A percentile compares a stretch with the other conserved stretches of the same genome.
These are phyloP conservation scores for Microcera coccophila DNA, from an alignment of 2,329 filamentous ascomycete genomes.

Conservation along the genomic window DNA sequence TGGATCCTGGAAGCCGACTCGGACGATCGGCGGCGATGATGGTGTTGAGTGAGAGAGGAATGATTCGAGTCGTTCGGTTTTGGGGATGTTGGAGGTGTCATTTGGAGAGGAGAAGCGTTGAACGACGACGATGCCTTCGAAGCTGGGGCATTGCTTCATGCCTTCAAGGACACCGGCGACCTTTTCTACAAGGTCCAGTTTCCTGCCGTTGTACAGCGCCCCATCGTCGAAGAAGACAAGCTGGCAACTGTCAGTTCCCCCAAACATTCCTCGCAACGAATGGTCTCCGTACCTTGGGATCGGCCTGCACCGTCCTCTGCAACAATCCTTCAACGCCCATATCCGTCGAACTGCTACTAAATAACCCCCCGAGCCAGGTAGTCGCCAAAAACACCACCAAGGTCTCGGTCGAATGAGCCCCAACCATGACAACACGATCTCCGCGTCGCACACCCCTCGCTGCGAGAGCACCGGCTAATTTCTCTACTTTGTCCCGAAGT, in stretches of 20 bases:
- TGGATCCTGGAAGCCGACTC: slow-evolving; percentile 67
- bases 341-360: slow-evolving; percentile 74
- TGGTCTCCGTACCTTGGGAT: slow-evolving; percentile 53
- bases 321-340: slow-evolving; percentile 78
- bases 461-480: slow-evolving; percentile 63
- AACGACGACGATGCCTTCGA: slow-evolving; percentile 61
- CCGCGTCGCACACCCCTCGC: slow-evolving; percentile 63
- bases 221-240: slow-evolving; percentile 82
- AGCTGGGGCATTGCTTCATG: slow-evolving; percentile 57
- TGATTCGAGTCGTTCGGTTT: slow-evolving; percentile 40
- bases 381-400: slow-evolving; percentile 67
- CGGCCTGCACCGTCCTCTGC: slow-evolving; percentile 69
- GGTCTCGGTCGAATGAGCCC: slow-evolving; percentile 71
- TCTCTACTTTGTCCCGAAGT: slow-evolving; percentile 56
- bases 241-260: slow-evolving; percentile 22
- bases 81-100: slow-evolving; percentile 54
- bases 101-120: slow-evolving; percentile 59
- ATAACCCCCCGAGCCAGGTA: slow-evolving; percentile 67
- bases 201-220: slow-evolving; percentile 75
- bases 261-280: background rate
- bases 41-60: slow-evolving; percentile 39
- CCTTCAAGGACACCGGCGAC: slow-evolving; percentile 67
- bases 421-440: slow-evolving; percentile 72
- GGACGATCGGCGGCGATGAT: slow-evolving; percentile 49
- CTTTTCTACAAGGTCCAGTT: slow-evolving; percentile 66